Evolutionary conservation across 2,329 filamentous ascomycete species (phyloP), one percentile per base, ranked within the genome.

Genomic region (Stagonosporopsis chrysanthemi): DNA sequence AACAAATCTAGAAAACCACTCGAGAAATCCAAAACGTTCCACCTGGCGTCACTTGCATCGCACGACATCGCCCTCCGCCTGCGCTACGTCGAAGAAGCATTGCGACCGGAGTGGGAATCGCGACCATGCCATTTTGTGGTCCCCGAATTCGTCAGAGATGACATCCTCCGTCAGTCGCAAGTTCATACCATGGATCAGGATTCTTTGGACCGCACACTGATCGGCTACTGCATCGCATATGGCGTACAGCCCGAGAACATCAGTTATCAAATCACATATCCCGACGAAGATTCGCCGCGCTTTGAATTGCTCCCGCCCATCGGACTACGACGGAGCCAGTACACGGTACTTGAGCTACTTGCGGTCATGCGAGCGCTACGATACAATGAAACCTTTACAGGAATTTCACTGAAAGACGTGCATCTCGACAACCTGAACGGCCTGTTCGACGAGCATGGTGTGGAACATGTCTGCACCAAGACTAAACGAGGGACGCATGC

Each of bases 191-290:
- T 89, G 56, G 86, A 87, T 56, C 82, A 84, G 49, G 78, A 78
- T 55, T 83, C 80, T 65, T 84, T 91, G 66, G 87, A 90, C 63
- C 81, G 87, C 31, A 90, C 88, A 1, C 74, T 91, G 29, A 85
- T 85, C 44, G 88, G 88, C 31, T 90, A 90, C 68, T 90, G 88
- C 69, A 81, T 88, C 39, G 87, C 86, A 19, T 91, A 90, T 70
- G 84, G 86, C 56, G 79, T 89, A 22, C 86, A 89, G 64, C 86
- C 88, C 3, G 83, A 84, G 12, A 88, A 88, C 52, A 88, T 91
- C 33, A 70, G 73, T 26, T 76, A 77, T 47, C 69, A 73, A 45
- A 66, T 78, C 15, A 75, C 74, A 6, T 76, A 76, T 58, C 73
- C 74, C 2, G 47, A 58, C 60, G 88, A 90, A 70, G 88, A 91